Conservation (phyloP, 352 stramenopile genomes). For the Globisporangium apiculatum region DNA sequence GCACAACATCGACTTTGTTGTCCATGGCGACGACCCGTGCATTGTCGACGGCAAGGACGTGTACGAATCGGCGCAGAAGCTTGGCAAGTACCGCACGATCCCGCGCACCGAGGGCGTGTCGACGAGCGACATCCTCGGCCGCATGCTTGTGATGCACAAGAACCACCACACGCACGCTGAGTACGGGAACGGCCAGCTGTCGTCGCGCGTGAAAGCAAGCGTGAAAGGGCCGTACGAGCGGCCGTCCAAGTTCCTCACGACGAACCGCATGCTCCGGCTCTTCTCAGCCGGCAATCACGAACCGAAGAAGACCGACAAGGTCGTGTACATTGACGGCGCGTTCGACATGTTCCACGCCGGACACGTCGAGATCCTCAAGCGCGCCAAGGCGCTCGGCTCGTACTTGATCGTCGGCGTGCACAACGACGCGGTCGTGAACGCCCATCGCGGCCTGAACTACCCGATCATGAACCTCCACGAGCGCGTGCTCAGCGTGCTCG, state of each 20-base stretch:
- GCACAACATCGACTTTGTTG: conserved; percentile 97
- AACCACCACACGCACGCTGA: conserved; percentile 86
- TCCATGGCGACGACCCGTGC: conserved; percentile 98
- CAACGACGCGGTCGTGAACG: conserved; percentile 91
- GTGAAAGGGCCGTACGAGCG: conserved; percentile 46
- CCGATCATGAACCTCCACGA: conserved; percentile 99
- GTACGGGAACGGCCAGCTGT: conserved; percentile 74
- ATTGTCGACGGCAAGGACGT: conserved; percentile 98
- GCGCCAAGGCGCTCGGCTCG: conserved; percentile 87
- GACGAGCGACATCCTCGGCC: conserved; percentile 98
- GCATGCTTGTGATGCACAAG: conserved; percentile 97
- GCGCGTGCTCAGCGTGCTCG: conserved; percentile 94
- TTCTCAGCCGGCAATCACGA: conserved; percentile 87
- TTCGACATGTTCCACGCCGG: conserved; percentile 99
- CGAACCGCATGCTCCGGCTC: conserved; percentile 92
- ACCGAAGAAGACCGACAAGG: conserved; percentile 82
- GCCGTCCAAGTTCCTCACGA: conserved; percentile 94
- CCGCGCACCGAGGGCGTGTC: conserved; percentile 95
- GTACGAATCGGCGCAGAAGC: conserved; percentile 94
- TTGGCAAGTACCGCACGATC: conserved; percentile 96
- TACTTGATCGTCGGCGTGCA: conserved; percentile 97
- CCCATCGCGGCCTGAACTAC: conserved; percentile 87
- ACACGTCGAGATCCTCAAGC: conserved; percentile 95
- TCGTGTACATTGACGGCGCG: conserved; percentile 98
- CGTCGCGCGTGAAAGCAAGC: conserved; percentile 55